Percentiles rank a stretch among this genome's conserved stretches.
Evolutionary conservation across 2,329 filamentous ascomycete genomes (phyloP).

Genomic region (Pestalotiopsis sp.): DNA sequence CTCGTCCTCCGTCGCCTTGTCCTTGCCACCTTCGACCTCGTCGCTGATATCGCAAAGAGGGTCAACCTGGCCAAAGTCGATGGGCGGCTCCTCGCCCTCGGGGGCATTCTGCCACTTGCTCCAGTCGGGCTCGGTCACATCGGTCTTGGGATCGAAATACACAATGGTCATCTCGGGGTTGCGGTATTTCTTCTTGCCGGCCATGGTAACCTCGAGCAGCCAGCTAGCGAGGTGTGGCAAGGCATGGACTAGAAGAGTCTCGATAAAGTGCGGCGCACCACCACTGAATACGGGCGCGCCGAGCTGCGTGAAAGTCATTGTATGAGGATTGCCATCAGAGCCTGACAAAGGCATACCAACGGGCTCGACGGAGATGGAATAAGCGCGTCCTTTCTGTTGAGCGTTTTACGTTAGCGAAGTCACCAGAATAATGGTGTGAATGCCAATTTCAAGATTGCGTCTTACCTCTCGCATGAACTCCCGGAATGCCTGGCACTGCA

Average conservation of each 20-base stretch:
- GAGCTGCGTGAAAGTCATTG: constrained; percentile 40
- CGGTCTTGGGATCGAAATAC: constrained; percentile 20
- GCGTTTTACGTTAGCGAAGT: background rate
- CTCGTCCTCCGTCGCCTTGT: constrained; percentile 1
- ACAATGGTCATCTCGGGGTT: constrained; percentile 41
- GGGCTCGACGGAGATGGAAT: constrained; percentile 54
- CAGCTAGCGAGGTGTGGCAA: constrained; percentile 59
- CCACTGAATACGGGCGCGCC: constrained; percentile 73
- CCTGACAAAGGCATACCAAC: constrained; percentile 56
- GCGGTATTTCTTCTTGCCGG: constrained; percentile 29
- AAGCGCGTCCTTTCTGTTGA: constrained; percentile 60
- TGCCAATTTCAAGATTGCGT: constrained; percentile 11
- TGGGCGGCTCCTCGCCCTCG: background rate
- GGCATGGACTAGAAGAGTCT: constrained; percentile 62
- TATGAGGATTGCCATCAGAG: constrained; percentile 46
- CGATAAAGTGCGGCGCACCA: constrained; percentile 58
- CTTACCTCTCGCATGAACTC: constrained; percentile 54
- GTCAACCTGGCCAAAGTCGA: background rate
- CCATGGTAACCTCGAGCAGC: constrained; percentile 56
- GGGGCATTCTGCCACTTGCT: constrained; percentile 13
- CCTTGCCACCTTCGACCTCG: background rate
- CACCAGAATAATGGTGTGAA: background rate
- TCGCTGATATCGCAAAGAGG: background rate
- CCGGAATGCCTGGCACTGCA: constrained; percentile 47
- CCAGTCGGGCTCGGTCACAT: constrained; percentile 30